Evolutionary conservation across 306 rosid species (phyloP), one percentile per base, ranked within the genome.

Genomic region (Rosa rugosa): DNA sequence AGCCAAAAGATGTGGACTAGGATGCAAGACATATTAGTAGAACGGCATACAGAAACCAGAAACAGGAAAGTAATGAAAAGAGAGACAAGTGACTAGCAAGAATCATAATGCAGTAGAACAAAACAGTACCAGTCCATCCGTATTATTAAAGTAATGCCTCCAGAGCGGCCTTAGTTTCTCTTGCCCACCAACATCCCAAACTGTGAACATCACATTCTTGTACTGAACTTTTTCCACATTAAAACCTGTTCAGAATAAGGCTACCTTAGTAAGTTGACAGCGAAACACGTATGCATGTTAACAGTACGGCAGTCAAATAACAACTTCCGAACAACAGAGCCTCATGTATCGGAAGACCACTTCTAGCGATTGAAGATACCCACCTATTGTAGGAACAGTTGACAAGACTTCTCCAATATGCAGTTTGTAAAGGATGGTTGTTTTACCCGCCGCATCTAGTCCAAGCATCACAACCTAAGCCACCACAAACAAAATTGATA

Each of bases 151-250:
- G 87, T 94, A 94, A 82, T 94, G 98, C 89, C 97, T 91, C 98
- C 98, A 94, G 16, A 94, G 91, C 20, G 98, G 98, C 89, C 97
- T 92, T 80, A 94, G 81, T 80, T 94, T 94, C 79, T 92, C 98
- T 83, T 94, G 98, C 7, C 98, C 98, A 11, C 98, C 98, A 47
- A 94, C 97, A 78, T 94, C 98, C 98, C 98, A 94, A 75, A 94
- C 98, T 3, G 98, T 94, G 87, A 94, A 94, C 60, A 94, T 82
- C 51, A 94, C 98, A 88, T 94, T 94, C 91, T 92, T 94, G 83
- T 94, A 92, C 86, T 94, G 97, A 80, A 94, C 92, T 91, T 92
- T 94, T 88, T 94, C 98, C 86, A 94, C 98, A 77, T 94, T 94
- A 85, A 94, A 94, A 77, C 98, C 98, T 94, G 79, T 78, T 85